Percentiles rank a stretch among this genome's conserved stretches.
phyloP scores from a whole-genome alignment of 257 asterid genomes.

The Leptodermis oblonga region DNA sequence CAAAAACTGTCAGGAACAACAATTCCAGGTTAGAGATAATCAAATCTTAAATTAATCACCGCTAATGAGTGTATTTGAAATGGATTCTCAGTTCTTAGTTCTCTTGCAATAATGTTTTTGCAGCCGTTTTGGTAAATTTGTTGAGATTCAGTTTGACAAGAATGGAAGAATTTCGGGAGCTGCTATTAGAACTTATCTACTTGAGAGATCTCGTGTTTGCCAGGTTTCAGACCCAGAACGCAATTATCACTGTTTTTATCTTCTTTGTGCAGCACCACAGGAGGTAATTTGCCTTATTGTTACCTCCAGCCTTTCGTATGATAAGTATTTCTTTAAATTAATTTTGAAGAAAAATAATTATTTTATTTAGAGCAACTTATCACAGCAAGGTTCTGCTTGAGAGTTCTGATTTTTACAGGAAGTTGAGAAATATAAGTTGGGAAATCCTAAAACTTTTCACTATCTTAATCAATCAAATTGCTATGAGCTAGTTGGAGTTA shows the following conservation, averaged over 20 bases:
- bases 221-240: slow-evolving; percentile 96
- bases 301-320: slow-evolving; percentile 16
- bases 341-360: not conserved
- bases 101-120: slow-evolving; percentile 21
- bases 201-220: slow-evolving; percentile 98
- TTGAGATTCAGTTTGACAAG: slow-evolving; percentile 93
- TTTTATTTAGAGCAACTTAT: not conserved
- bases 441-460: slow-evolving; percentile 70
- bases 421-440: slow-evolving; percentile 76
- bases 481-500: slow-evolving; percentile 73
- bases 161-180: slow-evolving; percentile 97
- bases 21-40: slow-evolving; percentile 69
- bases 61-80: slow-evolving; percentile 1
- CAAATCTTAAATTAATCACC: slow-evolving; percentile 1
- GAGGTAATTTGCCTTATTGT: slow-evolving; percentile 46
- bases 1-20: slow-evolving; percentile 96
- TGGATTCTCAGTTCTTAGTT: not conserved
- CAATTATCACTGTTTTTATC: slow-evolving; percentile 93
- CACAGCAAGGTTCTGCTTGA: slow-evolving; percentile 20
- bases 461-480: slow-evolving; percentile 93
- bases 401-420: slow-evolving; percentile 53
- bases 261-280: slow-evolving; percentile 94
- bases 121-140: slow-evolving; percentile 98
- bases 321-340: not conserved
- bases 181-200: slow-evolving; percentile 94